Evolutionary conservation across 2,329 filamentous ascomycete species (phyloP).

Genomic region (Cytospora paraplurivora): DNA sequence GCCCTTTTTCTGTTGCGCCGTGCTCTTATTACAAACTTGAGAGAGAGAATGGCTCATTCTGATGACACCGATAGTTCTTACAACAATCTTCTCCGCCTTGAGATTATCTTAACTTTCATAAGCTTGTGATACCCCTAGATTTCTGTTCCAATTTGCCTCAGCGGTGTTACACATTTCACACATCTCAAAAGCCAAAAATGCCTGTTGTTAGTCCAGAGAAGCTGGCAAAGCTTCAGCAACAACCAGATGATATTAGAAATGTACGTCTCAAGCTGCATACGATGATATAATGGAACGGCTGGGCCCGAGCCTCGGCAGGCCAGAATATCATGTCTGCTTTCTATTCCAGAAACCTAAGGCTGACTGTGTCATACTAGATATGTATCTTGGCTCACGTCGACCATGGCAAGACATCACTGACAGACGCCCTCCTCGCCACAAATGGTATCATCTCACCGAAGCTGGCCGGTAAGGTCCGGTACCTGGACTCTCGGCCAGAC

Average conservation of each 20-base stretch:
- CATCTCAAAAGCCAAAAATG: slow-evolving; percentile 58
- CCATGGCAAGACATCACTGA: slow-evolving; percentile 97
- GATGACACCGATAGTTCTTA: slow-evolving; percentile 16
- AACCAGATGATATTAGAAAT: slow-evolving; percentile 89
- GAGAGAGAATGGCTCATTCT: slow-evolving; percentile 28
- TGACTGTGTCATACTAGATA: slow-evolving; percentile 56
- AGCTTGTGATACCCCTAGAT: slow-evolving; percentile 19
- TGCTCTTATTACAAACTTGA: not conserved
- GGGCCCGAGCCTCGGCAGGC: too few relatives aligned
- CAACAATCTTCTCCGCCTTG: slow-evolving; percentile 24
- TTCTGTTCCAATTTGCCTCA: not conserved
- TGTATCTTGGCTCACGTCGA: slow-evolving; percentile 97
- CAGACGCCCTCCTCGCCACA: slow-evolving; percentile 92
- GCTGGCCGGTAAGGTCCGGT: slow-evolving; percentile 95
- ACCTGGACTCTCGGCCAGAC: slow-evolving; percentile 93
- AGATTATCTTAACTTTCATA: slow-evolving; percentile 4
- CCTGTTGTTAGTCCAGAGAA: slow-evolving; percentile 89
- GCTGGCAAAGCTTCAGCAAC: slow-evolving; percentile 84
- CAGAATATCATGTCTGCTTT: slow-evolving; percentile 6
- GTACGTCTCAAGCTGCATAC: slow-evolving; percentile 51
- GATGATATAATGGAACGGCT: too few relatives aligned
- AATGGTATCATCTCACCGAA: slow-evolving; percentile 99
- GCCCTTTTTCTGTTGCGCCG: not conserved
- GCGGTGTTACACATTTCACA: not conserved
- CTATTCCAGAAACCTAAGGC: slow-evolving; percentile 25